Base-by-base conservation (phyloP, 2,329 filamentous ascomycete species). In the Pseudogymnoascus sp. region DNA sequence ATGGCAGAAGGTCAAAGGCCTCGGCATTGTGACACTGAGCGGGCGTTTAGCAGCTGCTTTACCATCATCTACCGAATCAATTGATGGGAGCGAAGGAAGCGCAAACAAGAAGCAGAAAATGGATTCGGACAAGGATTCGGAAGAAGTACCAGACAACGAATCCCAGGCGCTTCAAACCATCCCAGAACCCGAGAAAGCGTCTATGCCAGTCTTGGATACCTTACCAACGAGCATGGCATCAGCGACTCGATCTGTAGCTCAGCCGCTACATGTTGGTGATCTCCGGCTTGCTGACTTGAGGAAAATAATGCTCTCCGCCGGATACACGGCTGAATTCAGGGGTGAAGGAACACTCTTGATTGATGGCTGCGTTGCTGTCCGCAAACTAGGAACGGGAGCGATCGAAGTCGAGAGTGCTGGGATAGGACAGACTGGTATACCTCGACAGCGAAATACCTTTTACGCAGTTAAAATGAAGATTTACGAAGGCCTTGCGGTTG, bases 191-290 rank as follows among this genome's bases (percentile, higher is more conserved):
- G 25, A 50, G 37, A 59, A 23, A 66, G 65, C 16, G 59, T 63
- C 18, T 60, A 70, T 65, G 34, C 70, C 66, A 36, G 69, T 77
- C 0, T 76, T 87, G 18, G 73, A 75, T 63, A 64, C 85, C 11
- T 73, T 87, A 4, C 83, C 84, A 3, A 75, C 77, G 7, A 81
- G 78, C 64, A 79, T 93, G 76, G 84, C 87, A 2, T 88, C 90
- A 0, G 88, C 89, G 0, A 88, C 89, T 6, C 83, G 90, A 66
- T 88, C 90, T 3, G 86, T 89, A 36, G 88, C 91, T 0, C 91
- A 93, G 67, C 92, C 95, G 10, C 86, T 99, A 53, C 95, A 97
- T 74, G 95, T 99, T 3, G 95, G 95, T 66, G 95, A 99, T 74
- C 78, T 97, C 44, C 85, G 93, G 21, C 83, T 99, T 16, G 91